Evolutionary conservation across 2,329 filamentous ascomycete species (phyloP).

Genomic region (Hymenoscyphus occultus): DNA sequence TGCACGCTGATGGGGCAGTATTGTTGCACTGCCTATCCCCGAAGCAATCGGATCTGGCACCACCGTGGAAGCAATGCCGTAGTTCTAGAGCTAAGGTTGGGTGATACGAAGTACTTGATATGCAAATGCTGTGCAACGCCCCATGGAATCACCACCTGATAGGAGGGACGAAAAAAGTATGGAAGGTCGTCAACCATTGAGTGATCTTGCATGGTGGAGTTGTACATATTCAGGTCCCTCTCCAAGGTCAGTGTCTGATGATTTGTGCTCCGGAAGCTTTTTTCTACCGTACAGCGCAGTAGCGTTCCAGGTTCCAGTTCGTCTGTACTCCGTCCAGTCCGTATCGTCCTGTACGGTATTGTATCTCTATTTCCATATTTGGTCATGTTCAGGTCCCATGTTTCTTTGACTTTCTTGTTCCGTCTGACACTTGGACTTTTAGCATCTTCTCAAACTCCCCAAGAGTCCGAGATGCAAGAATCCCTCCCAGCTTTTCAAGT

Average conservation of each 20-base stretch:
- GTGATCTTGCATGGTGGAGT: neutral
- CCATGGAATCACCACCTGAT: neutral
- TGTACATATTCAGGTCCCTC: neutral
- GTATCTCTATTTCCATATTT: neutral
- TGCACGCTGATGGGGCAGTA: neutral
- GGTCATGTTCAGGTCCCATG: neutral
- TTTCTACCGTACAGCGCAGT: too few relatives aligned
- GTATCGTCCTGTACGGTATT: neutral
- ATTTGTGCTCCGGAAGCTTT: neutral
- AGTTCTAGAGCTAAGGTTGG: neutral
- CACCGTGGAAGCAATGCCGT: neutral
- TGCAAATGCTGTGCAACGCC: neutral
- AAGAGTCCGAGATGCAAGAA: neutral
- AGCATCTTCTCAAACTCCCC: neutral
- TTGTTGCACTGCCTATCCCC: neutral
- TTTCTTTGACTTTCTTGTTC: slow-evolving; percentile 1
- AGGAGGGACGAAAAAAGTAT: neutral
- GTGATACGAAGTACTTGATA: neutral
- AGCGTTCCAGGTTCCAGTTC: neutral
- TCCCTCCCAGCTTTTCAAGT: slow-evolving; percentile 6
- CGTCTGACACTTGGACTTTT: slow-evolving; percentile 2
- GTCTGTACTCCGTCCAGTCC: neutral
- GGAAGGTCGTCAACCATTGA: neutral
- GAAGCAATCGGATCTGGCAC: neutral
- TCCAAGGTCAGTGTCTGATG: neutral